Percentiles rank a stretch among this genome's conserved stretches.
phyloP scores from a whole-genome alignment of 192 early-diverging fungal genomes.

The Cladochytrium replicatum region DNA sequence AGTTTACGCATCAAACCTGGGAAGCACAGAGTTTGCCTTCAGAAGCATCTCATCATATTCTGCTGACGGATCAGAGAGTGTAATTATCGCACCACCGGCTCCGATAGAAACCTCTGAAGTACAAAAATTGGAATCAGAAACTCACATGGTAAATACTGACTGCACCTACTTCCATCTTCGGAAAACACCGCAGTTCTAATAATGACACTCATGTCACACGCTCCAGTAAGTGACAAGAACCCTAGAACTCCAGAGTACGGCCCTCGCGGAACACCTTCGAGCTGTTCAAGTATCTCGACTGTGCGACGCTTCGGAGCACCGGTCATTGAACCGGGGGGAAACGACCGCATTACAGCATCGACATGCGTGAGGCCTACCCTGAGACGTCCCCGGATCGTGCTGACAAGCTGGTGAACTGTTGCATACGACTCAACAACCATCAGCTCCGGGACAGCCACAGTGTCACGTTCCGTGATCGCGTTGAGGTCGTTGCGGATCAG shows the following conservation, averaged over 20 bases:
- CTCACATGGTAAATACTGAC: too few relatives aligned
- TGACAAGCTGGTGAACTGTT: constrained; percentile 87
- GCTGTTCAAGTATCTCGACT: constrained; percentile 60
- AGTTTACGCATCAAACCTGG: constrained; percentile 25
- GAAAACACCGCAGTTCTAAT: constrained; percentile 79
- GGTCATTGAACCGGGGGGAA: constrained; percentile 95
- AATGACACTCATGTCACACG: constrained; percentile 73
- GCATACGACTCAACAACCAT: constrained; percentile 86
- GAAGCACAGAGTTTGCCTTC: constrained; percentile 49
- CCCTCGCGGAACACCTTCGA: constrained; percentile 66
- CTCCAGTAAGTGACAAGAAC: constrained; percentile 61
- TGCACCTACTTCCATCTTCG: background rate
- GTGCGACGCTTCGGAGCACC: constrained; percentile 91
- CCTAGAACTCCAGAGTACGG: constrained; percentile 87
- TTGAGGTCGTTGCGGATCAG: constrained; percentile 89
- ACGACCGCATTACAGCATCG: constrained; percentile 62
- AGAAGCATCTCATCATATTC: constrained; percentile 84
- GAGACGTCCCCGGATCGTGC: constrained; percentile 60
- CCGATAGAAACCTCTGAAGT: constrained; percentile 61
- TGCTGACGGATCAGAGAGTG: constrained; percentile 69
- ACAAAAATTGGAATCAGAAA: background rate
- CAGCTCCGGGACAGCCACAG: constrained; percentile 66
- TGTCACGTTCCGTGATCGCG: constrained; percentile 51
- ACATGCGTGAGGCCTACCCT: constrained; percentile 49
- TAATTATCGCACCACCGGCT: constrained; percentile 87